Conservation (phyloP, 148 eudicot species). For the Vaccinium macrocarpon region DNA sequence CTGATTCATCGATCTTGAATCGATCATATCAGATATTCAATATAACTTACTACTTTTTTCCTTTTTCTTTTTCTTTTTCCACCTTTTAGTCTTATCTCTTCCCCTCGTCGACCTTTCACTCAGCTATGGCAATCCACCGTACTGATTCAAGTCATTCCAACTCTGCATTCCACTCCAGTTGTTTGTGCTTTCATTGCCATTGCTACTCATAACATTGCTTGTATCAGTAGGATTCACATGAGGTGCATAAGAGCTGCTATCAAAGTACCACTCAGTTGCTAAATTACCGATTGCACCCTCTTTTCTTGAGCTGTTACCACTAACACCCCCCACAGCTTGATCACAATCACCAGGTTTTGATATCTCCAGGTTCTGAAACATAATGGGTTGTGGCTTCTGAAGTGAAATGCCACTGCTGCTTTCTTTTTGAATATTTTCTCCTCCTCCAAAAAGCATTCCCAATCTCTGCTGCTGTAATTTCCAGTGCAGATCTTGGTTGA, state of each 20-base stretch:
- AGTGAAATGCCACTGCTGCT: not conserved
- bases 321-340: not conserved
- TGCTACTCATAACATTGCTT: constrained; percentile 15
- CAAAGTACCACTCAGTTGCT: constrained; percentile 66
- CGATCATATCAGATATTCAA: not conserved
- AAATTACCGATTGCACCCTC: constrained; percentile 27
- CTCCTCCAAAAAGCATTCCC: constrained; percentile 41
- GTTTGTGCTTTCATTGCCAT: constrained; percentile 23
- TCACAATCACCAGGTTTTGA: constrained; percentile 16
- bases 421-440: constrained; percentile 25
- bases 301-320: constrained; percentile 13
- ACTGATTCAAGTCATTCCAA: constrained; percentile 49
- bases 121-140: constrained; percentile 39
- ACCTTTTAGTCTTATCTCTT: not conserved
- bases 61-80: not conserved
- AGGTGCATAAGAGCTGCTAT: constrained; percentile 33
- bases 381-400: constrained; percentile 39
- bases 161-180: constrained; percentile 41
- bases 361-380: constrained; percentile 48
- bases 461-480: constrained; percentile 71
- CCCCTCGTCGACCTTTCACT: not conserved
- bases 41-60: not conserved
- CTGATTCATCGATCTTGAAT: not conserved
- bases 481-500: constrained; percentile 89
- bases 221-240: constrained; percentile 18